Evolutionary conservation across 306 rosid species (phyloP).

Genomic region (Medicago lupulina): DNA sequence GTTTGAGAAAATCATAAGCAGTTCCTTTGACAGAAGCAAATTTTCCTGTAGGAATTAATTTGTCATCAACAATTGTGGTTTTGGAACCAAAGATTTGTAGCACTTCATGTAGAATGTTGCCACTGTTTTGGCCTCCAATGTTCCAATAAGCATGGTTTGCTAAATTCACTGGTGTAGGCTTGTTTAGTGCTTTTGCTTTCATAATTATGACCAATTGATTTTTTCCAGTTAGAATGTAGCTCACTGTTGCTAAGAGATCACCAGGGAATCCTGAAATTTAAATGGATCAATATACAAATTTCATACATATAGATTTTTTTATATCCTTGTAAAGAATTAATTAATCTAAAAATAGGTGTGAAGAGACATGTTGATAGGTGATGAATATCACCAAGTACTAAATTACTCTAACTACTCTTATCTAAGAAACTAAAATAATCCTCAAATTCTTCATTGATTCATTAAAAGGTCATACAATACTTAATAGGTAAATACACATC

Average conservation of each 20-base stretch:
- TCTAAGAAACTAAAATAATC: too few species aligned
- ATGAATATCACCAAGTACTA: too few species aligned
- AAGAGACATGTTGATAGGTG: too few species aligned
- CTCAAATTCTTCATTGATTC: too few species aligned
- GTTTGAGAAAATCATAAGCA: constrained; percentile 71
- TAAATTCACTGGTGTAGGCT: constrained; percentile 83
- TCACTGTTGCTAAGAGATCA: constrained; percentile 63
- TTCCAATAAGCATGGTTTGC: constrained; percentile 88
- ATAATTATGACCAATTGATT: constrained; percentile 55
- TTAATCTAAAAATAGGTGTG: too few species aligned
- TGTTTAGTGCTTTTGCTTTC: constrained; percentile 81
- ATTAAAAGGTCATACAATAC: too few species aligned
- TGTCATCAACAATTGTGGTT: constrained; percentile 61
- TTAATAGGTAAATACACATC: too few species aligned
- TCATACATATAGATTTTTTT: not conserved
- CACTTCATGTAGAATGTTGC: constrained; percentile 64
- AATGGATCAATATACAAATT: not conserved
- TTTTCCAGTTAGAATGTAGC: constrained; percentile 58
- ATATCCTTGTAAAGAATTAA: too few species aligned
- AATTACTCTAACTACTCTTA: too few species aligned
- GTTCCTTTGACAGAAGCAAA: constrained; percentile 51
- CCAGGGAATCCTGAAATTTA: constrained; percentile 83
- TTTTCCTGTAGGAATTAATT: constrained; percentile 82
- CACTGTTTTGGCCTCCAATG: constrained; percentile 79
- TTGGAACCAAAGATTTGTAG: constrained; percentile 73